phyloP scores from a whole-genome alignment of 2,329 filamentous ascomycete species.

The Tolypocladium sp. region DNA sequence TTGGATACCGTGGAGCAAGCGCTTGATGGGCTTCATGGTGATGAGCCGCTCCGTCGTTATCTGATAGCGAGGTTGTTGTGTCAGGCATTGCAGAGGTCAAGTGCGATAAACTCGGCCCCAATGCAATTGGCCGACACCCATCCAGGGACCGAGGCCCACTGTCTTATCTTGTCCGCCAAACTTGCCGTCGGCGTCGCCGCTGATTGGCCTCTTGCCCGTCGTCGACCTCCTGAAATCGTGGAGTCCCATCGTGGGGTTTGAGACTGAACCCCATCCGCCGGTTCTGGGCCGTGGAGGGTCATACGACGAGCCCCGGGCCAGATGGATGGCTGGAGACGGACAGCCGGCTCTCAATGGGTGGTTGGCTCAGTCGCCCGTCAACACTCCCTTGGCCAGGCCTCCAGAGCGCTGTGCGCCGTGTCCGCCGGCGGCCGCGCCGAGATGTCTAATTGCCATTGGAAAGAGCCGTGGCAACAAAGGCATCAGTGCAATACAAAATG shows the following conservation, averaged over 20 bases:
- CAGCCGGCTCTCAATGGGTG: neutral
- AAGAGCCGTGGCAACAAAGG: neutral
- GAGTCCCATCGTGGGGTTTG: neutral
- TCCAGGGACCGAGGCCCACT: neutral
- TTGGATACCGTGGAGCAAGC: neutral
- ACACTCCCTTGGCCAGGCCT: neutral
- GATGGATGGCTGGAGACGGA: neutral
- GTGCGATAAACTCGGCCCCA: neutral
- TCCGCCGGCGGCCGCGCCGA: neutral
- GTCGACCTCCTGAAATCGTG: neutral
- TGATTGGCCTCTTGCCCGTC: neutral
- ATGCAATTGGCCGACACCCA: neutral
- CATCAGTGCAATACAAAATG: neutral
- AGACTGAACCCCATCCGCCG: neutral
- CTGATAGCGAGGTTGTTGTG: neutral
- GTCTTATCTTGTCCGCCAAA: neutral
- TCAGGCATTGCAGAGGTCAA: neutral
- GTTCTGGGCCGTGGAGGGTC: neutral
- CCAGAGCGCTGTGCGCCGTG: neutral
- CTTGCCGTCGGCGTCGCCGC: neutral
- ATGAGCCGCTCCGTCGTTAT: neutral
- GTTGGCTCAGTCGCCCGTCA: neutral
- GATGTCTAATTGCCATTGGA: neutral
- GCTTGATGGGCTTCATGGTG: neutral
- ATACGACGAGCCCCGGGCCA: neutral